Evolutionary conservation across 495 filamentous ascomycete genomes (phyloP), one percentile per base, ranked within the genome.

Genomic region (Hypoxylon intermedium): DNA sequence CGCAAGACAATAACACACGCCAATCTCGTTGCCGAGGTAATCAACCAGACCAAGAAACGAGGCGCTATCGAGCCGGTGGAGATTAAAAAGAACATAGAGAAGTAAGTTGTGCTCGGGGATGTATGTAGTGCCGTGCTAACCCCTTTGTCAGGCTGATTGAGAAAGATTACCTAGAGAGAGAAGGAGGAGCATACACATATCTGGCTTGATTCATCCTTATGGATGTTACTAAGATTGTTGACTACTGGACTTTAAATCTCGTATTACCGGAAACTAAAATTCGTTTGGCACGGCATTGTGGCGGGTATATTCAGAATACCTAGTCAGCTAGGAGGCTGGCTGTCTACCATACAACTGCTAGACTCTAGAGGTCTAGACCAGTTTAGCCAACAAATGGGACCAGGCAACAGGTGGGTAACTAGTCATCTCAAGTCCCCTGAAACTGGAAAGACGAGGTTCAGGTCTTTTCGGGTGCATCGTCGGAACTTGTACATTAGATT

Each of bases 1-100:
- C 77, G 90, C 59, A 95, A 97, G 82, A 84, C 70, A n/a, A 91
- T 98, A 73, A 84, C 79, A 19, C 92, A 97, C 71, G 69, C 80
- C 26, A 89, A 94, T 71, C 74, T 99, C 20, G 87, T 98, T 9
- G 81, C 84, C 9, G 89, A 96, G 75, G 90, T 93, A 2, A 96
- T 98, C 68, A 88, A 86, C 58, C 90, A 91, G 64, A 98, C 94
- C 12, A 91, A 85, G 77, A 87, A 77, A 36, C 81, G 95, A 34
- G 94, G 94, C 1, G 88, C 86, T 15, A 77, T 99, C 49, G 92
- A 96, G 67, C 81, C 90, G 47, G 77, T 74, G 9, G 92, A 94
- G 60, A 97, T 98, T 53, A 98, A 98, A 83, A 83, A 85, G 77
- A 94, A 97, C 71, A 97, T 98, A 71, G 94, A 98, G 67, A 93